Evolutionary conservation across 306 rosid genomes (phyloP).

Genomic region (Alnus rubra): DNA sequence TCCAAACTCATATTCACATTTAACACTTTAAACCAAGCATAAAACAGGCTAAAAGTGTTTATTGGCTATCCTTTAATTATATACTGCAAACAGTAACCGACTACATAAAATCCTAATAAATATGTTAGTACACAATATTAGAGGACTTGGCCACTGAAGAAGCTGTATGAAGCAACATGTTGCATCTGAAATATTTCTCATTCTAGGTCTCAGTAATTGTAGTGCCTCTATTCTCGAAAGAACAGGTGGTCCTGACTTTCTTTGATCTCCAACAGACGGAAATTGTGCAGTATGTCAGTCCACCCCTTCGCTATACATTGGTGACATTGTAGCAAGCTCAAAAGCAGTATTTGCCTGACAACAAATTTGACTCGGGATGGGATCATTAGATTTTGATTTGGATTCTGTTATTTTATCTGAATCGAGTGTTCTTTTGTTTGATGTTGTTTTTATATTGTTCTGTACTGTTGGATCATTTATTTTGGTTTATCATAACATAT

Average conservation of each 20-base stretch:
- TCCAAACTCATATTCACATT: neutral
- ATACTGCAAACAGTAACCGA: neutral
- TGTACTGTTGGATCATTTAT: neutral
- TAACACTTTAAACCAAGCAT: neutral
- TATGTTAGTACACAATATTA: no score
- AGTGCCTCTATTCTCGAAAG: neutral
- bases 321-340: neutral
- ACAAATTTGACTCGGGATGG: neutral
- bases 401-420: neutral
- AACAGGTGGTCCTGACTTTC: neutral
- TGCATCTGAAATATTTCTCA: no score
- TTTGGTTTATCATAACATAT: conserved; percentile 7
- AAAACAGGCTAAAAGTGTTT: neutral
- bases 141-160: neutral
- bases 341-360: neutral
- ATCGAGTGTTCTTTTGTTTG: neutral
- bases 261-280: neutral
- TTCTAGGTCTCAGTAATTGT: no score
- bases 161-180: neutral
- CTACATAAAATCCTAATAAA: neutral
- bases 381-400: neutral
- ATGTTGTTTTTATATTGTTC: neutral
- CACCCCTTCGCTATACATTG: neutral
- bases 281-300: neutral
- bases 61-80: neutral